Conservation (phyloP, 2,329 filamentous ascomycete genomes). For the Arthroderma sp. region DNA sequence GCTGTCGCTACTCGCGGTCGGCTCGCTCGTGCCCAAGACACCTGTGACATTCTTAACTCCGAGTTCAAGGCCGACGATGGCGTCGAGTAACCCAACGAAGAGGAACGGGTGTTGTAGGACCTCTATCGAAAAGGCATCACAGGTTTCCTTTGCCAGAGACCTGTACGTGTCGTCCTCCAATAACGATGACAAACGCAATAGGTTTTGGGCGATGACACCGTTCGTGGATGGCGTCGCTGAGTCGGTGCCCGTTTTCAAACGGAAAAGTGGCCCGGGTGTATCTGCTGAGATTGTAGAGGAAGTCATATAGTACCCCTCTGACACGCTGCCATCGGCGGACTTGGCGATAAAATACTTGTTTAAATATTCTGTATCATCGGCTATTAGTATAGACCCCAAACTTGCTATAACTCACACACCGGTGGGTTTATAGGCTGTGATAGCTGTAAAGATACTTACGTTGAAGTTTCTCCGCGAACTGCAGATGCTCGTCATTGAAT, state of each 20-base stretch:
- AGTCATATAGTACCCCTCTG: constrained; percentile 30
- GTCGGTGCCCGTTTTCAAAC: constrained; percentile 92
- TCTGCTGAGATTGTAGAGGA: constrained; percentile 43
- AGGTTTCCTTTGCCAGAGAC: constrained; percentile 55
- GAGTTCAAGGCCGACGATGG: constrained; percentile 60
- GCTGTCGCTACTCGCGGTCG: constrained; percentile 3
- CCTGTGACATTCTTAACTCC: constrained; percentile 51
- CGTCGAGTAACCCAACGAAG: constrained; percentile 66
- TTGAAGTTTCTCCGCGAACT: constrained; percentile 73
- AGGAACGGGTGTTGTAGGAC: constrained; percentile 87
- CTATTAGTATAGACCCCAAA: too few species aligned
- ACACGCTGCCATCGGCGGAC: constrained; percentile 23
- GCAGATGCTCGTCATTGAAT: constrained; percentile 58
- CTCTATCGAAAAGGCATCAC: constrained; percentile 79
- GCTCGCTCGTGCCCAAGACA: constrained; percentile 30
- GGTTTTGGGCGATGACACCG: constrained; percentile 69
- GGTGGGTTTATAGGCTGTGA: too few species aligned
- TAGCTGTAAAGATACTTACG: constrained; percentile 33
- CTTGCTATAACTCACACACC: too few species aligned
- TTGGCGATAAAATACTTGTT: constrained; percentile 65
- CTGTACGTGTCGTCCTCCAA: constrained; percentile 54
- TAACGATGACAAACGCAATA: constrained; percentile 65
- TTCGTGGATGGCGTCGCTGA: constrained; percentile 83
- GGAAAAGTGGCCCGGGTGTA: constrained; percentile 50
- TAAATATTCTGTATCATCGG: constrained; percentile 47